phyloP scores from a whole-genome alignment of 495 filamentous ascomycete species.

The Letharia columbiana region DNA sequence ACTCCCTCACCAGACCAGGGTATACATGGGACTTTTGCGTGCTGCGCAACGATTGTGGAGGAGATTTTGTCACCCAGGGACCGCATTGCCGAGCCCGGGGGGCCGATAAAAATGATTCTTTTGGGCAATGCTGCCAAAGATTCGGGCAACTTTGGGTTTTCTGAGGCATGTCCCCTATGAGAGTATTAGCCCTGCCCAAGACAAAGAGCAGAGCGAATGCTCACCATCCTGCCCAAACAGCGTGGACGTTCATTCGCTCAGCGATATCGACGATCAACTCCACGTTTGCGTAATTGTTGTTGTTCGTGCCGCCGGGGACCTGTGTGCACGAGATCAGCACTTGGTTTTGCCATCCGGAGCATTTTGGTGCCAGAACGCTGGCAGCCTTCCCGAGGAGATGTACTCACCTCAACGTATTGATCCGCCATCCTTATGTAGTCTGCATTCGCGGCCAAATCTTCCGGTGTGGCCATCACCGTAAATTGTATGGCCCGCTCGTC shows the following conservation, averaged over 20 bases:
- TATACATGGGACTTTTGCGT: slow-evolving; percentile 94
- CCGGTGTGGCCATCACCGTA: slow-evolving; percentile 99
- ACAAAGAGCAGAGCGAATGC: slow-evolving; percentile 23
- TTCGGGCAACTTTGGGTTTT: slow-evolving; percentile 96
- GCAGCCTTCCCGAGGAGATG: background rate
- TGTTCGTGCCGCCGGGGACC: slow-evolving; percentile 97
- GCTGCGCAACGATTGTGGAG: slow-evolving; percentile 97
- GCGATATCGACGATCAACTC: slow-evolving; percentile 98
- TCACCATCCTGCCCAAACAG: slow-evolving; percentile 98
- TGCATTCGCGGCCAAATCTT: slow-evolving; percentile 94
- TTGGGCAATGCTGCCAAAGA: slow-evolving; percentile 90
- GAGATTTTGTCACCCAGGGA: slow-evolving; percentile 99
- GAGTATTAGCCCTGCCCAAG: slow-evolving; percentile 11
- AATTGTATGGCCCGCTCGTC: slow-evolving; percentile 98
- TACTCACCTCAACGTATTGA: slow-evolving; percentile 86
- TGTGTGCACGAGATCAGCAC: slow-evolving; percentile 22
- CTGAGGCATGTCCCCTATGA: slow-evolving; percentile 87
- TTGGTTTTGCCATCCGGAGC: background rate
- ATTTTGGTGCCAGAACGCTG: background rate
- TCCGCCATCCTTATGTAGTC: slow-evolving; percentile 99
- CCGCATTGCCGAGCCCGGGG: slow-evolving; percentile 95
- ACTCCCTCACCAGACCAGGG: slow-evolving; percentile 97
- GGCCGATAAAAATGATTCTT: slow-evolving; percentile 98
- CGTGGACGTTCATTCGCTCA: slow-evolving; percentile 97
- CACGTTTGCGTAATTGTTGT: slow-evolving; percentile 99